Evolutionary conservation across 73 alveolate genomes (phyloP).

Genomic region (Paramecium primaurelia): DNA sequence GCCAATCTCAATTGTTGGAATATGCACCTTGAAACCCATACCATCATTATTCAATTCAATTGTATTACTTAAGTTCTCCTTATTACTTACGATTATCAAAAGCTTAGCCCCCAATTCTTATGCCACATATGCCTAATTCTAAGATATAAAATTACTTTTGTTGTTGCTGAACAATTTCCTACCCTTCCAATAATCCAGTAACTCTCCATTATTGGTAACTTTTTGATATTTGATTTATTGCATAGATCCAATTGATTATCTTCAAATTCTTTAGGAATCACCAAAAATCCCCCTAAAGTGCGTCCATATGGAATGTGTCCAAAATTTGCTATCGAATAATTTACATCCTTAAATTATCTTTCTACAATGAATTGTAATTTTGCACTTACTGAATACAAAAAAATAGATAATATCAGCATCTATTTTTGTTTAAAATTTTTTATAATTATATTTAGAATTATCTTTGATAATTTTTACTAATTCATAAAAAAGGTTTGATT

Average conservation of each 20-base stretch:
- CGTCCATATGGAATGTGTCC: conserved; percentile 28
- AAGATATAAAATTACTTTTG: neutral
- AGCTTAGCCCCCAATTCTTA: neutral
- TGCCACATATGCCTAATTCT: neutral
- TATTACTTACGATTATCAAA: neutral
- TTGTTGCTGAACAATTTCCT: conserved; percentile 21
- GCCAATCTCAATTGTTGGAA: neutral
- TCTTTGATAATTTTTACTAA: too few species aligned
- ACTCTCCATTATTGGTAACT: too few species aligned
- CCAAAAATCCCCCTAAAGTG: neutral
- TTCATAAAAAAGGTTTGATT: too few species aligned
- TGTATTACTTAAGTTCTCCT: neutral
- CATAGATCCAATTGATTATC: neutral
- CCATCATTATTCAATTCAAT: neutral
- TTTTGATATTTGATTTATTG: neutral
- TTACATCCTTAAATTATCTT: neutral
- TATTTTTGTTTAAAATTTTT: neutral
- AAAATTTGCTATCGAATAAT: neutral
- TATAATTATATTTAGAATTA: neutral
- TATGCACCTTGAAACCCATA: conserved; percentile 1
- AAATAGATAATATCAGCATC: neutral
- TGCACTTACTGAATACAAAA: neutral
- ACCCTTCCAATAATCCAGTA: neutral
- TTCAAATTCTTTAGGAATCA: neutral
- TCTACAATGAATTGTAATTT: neutral